A percentile compares a stretch with the other conserved stretches of the same genome.
These are phyloP conservation scores for Aspergillus jensenii DNA, from an alignment of 2,329 filamentous ascomycete species.

Conservation along the genomic window DNA sequence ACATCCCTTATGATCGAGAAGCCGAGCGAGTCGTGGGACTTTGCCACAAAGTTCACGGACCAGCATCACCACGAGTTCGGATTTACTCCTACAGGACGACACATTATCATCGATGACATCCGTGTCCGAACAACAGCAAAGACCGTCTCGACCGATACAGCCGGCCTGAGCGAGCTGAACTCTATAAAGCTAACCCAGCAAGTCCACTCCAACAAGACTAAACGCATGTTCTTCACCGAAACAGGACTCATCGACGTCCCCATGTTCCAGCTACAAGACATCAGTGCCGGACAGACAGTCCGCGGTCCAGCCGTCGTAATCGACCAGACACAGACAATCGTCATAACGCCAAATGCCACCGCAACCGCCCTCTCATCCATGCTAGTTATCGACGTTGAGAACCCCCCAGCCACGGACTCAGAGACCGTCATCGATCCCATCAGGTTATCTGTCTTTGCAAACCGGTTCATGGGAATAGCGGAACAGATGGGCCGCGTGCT, in stretches of 20 bases:
- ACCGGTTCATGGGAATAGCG: constrained; percentile 60
- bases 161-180: constrained; percentile 54
- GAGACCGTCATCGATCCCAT: constrained; percentile 55
- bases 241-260: constrained; percentile 33
- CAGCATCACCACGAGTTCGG: constrained; percentile 91
- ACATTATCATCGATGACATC: constrained; percentile 87
- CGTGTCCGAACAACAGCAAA: constrained; percentile 71
- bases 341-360: constrained; percentile 75
- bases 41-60: constrained; percentile 76
- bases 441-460: constrained; percentile 55
- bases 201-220: constrained; percentile 37
- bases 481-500: constrained; percentile 60
- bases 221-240: background rate
- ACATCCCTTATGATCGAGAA: constrained; percentile 50
- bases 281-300: constrained; percentile 27
- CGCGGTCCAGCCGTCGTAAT: constrained; percentile 79
- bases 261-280: constrained; percentile 38
- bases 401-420: constrained; percentile 43
- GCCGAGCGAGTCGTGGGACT: constrained; percentile 78
- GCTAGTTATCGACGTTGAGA: too few relatives aligned
- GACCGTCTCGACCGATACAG: constrained; percentile 8
- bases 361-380: constrained; percentile 80
- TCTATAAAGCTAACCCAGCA: constrained; percentile 53
- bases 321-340: constrained; percentile 74
- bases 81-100: constrained; percentile 73